Conservation (phyloP, 257 asterid genomes). For the Rehmannia glutinosa region DNA sequence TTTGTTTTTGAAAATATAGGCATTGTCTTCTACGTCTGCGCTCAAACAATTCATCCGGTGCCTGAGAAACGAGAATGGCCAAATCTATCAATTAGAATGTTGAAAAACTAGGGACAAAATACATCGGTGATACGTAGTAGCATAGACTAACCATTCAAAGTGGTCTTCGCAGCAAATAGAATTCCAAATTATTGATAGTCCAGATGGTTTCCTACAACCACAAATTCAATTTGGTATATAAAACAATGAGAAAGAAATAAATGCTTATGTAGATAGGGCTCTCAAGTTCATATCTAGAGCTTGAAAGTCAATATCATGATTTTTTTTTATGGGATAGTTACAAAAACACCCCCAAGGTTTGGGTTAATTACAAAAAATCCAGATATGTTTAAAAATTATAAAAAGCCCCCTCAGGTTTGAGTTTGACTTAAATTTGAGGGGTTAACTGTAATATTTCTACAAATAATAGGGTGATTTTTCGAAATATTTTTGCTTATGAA, state of each 20-base stretch:
- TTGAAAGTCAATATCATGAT: too few relatives aligned
- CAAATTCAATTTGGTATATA: background rate
- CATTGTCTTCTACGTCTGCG: conserved; percentile 64
- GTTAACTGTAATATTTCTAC: too few relatives aligned
- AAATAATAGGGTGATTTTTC: too few relatives aligned
- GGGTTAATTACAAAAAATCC: too few relatives aligned
- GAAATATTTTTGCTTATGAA: too few relatives aligned
- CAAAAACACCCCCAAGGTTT: too few relatives aligned
- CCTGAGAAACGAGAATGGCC: conserved; percentile 38
- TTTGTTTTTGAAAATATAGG: conserved; percentile 42
- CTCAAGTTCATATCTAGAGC: background rate
- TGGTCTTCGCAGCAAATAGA: conserved; percentile 93
- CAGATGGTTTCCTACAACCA: conserved; percentile 67
- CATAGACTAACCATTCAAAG: conserved; percentile 68
- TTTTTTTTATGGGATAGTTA: too few relatives aligned
- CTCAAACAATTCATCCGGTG: conserved; percentile 72
- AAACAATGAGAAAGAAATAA: background rate
- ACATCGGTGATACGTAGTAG: background rate
- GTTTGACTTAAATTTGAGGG: too few relatives aligned
- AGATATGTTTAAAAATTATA: too few relatives aligned
- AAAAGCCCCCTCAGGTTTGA: too few relatives aligned
- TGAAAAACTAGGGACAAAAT: background rate
- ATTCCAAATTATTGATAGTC: conserved; percentile 67
- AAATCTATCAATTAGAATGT: background rate
- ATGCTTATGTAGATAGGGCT: background rate